Evolutionary conservation across 139 green algal genomes (phyloP).

Genomic region (Chlorella sp.): DNA sequence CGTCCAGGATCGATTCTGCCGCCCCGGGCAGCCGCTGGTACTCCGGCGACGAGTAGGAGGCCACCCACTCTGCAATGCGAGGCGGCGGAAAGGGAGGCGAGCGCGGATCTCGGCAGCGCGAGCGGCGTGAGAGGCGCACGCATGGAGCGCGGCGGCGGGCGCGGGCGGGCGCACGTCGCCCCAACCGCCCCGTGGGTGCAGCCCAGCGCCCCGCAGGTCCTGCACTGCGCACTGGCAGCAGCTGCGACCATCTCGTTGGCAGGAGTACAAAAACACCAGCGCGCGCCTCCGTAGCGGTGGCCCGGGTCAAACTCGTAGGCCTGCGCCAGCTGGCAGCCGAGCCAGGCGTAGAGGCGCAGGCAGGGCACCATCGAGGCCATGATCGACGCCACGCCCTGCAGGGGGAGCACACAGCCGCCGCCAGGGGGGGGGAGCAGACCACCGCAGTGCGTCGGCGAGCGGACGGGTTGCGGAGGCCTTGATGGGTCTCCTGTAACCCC

Average conservation of each 20-base stretch:
- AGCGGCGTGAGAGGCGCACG: too few species aligned
- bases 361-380: slow-evolving; percentile 78
- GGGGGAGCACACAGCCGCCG: neutral
- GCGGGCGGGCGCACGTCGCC: too few species aligned
- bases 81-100: neutral
- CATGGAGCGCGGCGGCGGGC: too few species aligned
- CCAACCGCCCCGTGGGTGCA: too few species aligned
- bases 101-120: too few species aligned
- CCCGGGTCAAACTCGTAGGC: slow-evolving; percentile 1
- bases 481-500: too few species aligned
- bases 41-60: slow-evolving; percentile 54
- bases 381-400: slow-evolving; percentile 56
- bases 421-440: neutral
- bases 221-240: too few species aligned
- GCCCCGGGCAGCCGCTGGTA: slow-evolving; percentile 55
- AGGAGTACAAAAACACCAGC: too few species aligned
- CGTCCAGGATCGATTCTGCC: slow-evolving; percentile 48
- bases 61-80: slow-evolving; percentile 57
- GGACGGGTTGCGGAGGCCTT: too few species aligned
- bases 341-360: slow-evolving; percentile 73
- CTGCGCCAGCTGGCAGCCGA: slow-evolving; percentile 61
- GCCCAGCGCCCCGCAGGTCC: too few species aligned
- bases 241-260: too few species aligned
- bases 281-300: too few species aligned
- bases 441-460: neutral